Conservation (phyloP, 2,329 filamentous ascomycete genomes). For the Chaetomium globosum region DNA sequence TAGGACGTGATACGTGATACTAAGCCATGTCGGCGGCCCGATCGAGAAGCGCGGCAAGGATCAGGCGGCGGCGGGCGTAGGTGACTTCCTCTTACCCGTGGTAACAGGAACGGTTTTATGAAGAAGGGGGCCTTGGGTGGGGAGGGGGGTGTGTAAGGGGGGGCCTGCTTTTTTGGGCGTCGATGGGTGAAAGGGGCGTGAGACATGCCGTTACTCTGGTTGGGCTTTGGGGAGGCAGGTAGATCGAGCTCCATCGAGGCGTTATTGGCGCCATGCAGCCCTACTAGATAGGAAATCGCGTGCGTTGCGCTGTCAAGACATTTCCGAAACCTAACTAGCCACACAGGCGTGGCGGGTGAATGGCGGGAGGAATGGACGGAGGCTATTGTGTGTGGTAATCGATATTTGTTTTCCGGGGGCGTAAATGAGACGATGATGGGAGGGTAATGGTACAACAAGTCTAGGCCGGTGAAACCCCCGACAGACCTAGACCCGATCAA, state of each 20-base stretch:
- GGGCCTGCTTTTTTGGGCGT: not conserved
- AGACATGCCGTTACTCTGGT: not conserved
- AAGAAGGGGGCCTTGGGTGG: too few species aligned
- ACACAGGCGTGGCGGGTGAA: not conserved
- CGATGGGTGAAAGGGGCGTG: not conserved
- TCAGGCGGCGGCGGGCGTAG: too few species aligned
- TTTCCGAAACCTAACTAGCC: not conserved
- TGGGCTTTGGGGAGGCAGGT: not conserved
- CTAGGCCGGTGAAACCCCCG: conserved; percentile 1
- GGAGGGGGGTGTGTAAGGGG: not conserved
- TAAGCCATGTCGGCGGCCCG: conserved; percentile 14
- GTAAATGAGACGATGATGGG: conserved; percentile 20
- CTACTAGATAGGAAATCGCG: conserved; percentile 9
- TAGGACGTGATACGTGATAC: not conserved
- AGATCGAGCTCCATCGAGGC: not conserved
- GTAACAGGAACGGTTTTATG: not conserved
- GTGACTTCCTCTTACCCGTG: not conserved
- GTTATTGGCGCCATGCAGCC: conserved; percentile 12
- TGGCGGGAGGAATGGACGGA: not conserved
- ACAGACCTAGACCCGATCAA: conserved; percentile 14
- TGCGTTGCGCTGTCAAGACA: not conserved
- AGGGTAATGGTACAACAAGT: conserved; percentile 29
- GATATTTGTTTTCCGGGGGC: not conserved
- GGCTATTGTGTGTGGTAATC: not conserved
- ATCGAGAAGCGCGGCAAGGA: not conserved